Evolutionary conservation across 2,329 filamentous ascomycete genomes (phyloP).

Genomic region (Ophiostoma sp.): DNA sequence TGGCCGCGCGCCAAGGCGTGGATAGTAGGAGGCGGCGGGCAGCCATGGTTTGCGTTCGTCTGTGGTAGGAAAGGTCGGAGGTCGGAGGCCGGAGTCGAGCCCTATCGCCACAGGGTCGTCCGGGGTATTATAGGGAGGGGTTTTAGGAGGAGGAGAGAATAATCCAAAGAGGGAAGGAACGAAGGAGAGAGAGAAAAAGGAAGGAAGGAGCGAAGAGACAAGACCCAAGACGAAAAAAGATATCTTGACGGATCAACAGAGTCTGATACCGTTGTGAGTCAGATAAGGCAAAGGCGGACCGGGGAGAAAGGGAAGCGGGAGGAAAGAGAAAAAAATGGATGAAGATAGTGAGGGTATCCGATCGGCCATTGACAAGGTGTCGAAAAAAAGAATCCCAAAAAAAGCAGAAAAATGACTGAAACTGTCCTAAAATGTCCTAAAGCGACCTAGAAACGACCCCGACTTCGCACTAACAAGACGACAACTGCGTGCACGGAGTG

Average conservation of each 20-base stretch:
- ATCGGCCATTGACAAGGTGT: conserved; percentile 10
- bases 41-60: conserved; percentile 20
- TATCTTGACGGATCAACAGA: neutral
- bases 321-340: conserved; percentile 12
- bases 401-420: conserved; percentile 7
- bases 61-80: neutral
- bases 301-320: conserved; percentile 14
- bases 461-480: conserved; percentile 18
- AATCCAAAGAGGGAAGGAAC: neutral
- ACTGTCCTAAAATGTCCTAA: neutral
- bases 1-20: conserved; percentile 29
- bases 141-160: neutral
- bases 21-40: conserved; percentile 25
- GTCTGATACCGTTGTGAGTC: conserved; percentile 16
- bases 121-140: conserved; percentile 14
- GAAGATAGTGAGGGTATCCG: conserved; percentile 11
- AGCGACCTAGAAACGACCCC: conserved; percentile 12
- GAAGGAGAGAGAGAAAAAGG: neutral
- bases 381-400: conserved; percentile 15
- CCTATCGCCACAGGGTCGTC: conserved; percentile 7
- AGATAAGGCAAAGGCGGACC: conserved; percentile 14
- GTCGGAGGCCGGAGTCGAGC: conserved; percentile 4
- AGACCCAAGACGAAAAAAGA: neutral
- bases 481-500: neutral
- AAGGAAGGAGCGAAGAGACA: neutral